Base-by-base conservation (phyloP, 1,139 yeast species). In the Kodamaea alishanica region DNA sequence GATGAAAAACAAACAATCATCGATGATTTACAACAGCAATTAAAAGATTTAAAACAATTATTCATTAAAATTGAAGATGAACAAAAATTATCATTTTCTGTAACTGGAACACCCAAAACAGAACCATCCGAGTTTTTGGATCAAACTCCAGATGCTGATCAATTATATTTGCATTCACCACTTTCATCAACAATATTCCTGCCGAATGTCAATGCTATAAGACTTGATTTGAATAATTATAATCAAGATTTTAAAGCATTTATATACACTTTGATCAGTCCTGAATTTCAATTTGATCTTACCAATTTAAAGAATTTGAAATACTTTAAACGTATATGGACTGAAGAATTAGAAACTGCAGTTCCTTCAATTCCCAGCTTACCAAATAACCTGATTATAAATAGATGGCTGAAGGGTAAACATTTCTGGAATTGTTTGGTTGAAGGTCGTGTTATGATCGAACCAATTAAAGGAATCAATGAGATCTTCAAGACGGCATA, bases 401-500 rank as follows among this genome's bases (percentile, higher is more conserved):
- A 65, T 49, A 56, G 75, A 45, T 71, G 75, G 75, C 70, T 61
- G 44, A 68, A 67, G 54, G 71, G 70, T 5, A 70, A 67, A 50
- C 70, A 79, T 32, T 73, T 87, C 45, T 70, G 89, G 75, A 63
- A 70, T 38, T 75, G 82, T 27, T 72, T 90, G 47, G 73, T 84
- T 30, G 96, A 89, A 38, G 95, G 95, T 5, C 74, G 84, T 34
- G 89, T 87, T 6, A 73, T 81, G 9, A 81, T 92, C 30, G 96
- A 89, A 60, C 97, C 98, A 1, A 75, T 90, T 9, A 81, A 89
- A 40, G 95, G 92, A 0, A 75, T 84, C 28, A 88, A 87, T 52
- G 96, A 88, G 56, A 75, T 76, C 0, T 79, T 80, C 60, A 75
- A 72, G 48, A 34, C 41, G 12, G 41, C 46, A 8, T 42, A 42